Evolutionary conservation across 2,329 filamentous ascomycete species (phyloP).

Genomic region (Clarireedia homoeocarpa): DNA sequence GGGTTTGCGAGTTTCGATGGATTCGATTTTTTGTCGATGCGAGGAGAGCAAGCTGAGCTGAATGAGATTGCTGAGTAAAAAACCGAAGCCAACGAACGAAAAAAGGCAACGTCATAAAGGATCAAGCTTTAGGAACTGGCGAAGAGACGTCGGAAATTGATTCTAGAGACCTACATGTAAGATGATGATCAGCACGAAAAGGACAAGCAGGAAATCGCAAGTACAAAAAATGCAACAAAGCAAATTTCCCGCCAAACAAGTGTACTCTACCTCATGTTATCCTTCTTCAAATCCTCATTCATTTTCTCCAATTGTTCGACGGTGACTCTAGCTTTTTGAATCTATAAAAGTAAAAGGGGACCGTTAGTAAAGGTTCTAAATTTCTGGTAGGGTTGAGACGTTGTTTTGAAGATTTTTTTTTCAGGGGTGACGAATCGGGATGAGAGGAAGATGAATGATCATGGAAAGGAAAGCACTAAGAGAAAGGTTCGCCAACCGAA

Average conservation of each 20-base stretch:
- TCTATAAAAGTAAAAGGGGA: conserved; percentile 19
- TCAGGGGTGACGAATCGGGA: neutral
- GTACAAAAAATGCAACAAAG: neutral
- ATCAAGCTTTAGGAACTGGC: conserved; percentile 2
- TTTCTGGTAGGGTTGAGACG: neutral
- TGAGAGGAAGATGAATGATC: neutral
- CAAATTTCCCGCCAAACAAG: neutral
- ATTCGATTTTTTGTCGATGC: too few relatives aligned
- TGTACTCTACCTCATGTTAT: conserved; percentile 38
- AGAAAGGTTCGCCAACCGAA: conserved; percentile 46
- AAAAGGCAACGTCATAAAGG: neutral
- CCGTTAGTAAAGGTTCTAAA: conserved; percentile 13
- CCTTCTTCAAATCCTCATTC: conserved; percentile 47
- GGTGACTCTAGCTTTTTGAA: conserved; percentile 28
- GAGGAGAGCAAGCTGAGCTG: neutral
- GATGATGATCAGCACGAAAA: conserved; percentile 6
- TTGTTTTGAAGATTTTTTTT: too few relatives aligned
- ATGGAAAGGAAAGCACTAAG: conserved; percentile 19
- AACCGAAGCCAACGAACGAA: neutral
- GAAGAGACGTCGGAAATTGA: conserved; percentile 11
- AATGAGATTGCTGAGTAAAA: neutral
- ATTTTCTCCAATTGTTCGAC: conserved; percentile 38
- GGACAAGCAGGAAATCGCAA: conserved; percentile 7
- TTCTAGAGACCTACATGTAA: conserved; percentile 9
- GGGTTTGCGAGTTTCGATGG: too few relatives aligned